Base-by-base conservation (phyloP, 352 stramenopile species). In the Phytophthora gonapodyides region DNA sequence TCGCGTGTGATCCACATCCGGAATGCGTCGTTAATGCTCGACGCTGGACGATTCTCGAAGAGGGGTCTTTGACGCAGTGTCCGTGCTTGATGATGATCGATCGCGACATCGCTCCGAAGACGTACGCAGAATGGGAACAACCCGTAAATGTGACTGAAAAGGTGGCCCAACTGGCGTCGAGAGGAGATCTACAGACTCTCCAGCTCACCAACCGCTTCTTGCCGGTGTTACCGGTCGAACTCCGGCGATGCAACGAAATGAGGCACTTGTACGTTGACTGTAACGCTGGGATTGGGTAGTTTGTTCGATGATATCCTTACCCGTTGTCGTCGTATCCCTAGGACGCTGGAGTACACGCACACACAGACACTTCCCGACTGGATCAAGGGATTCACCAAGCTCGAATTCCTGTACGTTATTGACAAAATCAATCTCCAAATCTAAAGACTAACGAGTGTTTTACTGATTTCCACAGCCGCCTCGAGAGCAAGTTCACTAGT, bases 81-180 rank as follows among this genome's bases (percentile, higher is more conserved):
- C 69, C 66, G n/a, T 82, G 73, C 24, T 37, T 82, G 15, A 45
- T 66, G 1, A 67, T 69, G 42, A 71, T 77, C 41, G 68, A 75
- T 43, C 27, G 44, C 12, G 21, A 68, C 11, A 15, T 37, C 2
- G 62, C 40, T 1, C 37, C 40, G 3, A 55, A 24, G 6, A 64
- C 38, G 27, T 69, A 37, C 36, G 60, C 67, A 15, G 50, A 58
- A 19, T 79, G 71, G 71, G 7, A 56, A 11, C 16, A 37, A 1
- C 63, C 71, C 16, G 42, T 27, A 2, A 57, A 71, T 19, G 61
- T 57, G 36, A 71, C 49, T 1, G 41, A 76, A 3, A 63, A 63
- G 42, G 35, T 74, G 24, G 19, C 33, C 5, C 19, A 58, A 3
- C 41, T 76, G 2, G 54, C 58, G 4, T 13, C 45, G 0, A 52